Conservation (phyloP, 768 basidiomycete genomes). For the Hebeloma cylindrosporum region DNA sequence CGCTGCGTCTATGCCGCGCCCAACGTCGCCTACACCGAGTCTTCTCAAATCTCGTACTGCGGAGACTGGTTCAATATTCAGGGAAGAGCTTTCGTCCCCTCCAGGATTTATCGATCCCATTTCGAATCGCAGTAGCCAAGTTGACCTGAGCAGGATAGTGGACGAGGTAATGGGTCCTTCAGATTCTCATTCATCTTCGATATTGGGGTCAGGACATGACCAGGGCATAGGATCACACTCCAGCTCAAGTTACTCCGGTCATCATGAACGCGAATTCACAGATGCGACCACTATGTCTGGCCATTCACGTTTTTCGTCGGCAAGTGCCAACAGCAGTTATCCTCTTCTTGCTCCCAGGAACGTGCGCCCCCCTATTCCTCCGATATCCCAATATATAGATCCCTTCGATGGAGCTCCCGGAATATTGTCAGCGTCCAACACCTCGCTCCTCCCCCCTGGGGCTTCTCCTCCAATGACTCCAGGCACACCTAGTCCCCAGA, state of each 20-base stretch:
- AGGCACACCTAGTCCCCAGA: constrained; percentile 8
- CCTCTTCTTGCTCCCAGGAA: neutral
- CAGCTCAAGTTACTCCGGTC: too few relatives aligned
- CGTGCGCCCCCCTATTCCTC: neutral
- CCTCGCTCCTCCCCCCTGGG: constrained; percentile 13
- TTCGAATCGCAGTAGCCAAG: constrained; percentile 29
- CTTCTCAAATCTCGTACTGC: constrained; percentile 40
- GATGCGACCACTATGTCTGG: constrained; percentile 9
- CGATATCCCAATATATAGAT: constrained; percentile 3
- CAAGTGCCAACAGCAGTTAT: constrained; percentile 2
- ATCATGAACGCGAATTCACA: constrained; percentile 11
- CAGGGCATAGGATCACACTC: too few relatives aligned
- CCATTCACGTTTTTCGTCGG: constrained; percentile 5
- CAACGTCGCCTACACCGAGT: constrained; percentile 33
- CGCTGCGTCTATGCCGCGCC: constrained; percentile 9
- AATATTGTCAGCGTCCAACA: constrained; percentile 1
- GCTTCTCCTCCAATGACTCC: constrained; percentile 15
- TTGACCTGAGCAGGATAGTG: constrained; percentile 41
- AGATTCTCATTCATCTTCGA: neutral
- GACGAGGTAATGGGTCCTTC: constrained; percentile 50
- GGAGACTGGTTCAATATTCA: constrained; percentile 47
- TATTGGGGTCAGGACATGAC: too few relatives aligned
- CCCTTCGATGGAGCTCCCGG: constrained; percentile 8
- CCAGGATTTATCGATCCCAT: constrained; percentile 43
- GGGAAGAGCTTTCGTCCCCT: constrained; percentile 49